Evolutionary conservation across 441 rosid genomes (phyloP).

Genomic region (Euphorbia corollata): DNA sequence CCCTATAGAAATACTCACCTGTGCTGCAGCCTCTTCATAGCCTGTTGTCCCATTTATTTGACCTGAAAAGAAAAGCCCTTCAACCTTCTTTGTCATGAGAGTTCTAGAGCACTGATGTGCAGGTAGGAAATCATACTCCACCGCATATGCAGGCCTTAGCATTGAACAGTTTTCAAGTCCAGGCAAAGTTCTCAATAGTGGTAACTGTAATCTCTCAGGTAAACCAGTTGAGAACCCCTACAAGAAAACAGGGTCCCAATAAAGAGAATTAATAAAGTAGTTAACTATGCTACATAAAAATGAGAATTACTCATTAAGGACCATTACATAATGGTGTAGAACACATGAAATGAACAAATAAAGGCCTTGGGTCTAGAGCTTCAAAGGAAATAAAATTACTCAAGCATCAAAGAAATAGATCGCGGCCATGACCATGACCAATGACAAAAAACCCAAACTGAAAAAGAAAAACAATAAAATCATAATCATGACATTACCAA

Average conservation of each 20-base stretch:
- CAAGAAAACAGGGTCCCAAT: constrained; percentile 14
- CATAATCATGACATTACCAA: neutral
- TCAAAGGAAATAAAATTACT: neutral
- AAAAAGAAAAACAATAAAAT: neutral
- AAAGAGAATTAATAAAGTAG: neutral
- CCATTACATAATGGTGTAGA: neutral
- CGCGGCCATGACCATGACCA: neutral
- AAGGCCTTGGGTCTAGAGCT: neutral
- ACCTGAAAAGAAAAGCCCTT: constrained; percentile 97
- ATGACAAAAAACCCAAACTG: too few species aligned
- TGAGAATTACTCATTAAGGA: neutral
- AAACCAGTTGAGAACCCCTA: constrained; percentile 98
- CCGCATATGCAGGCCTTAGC: constrained; percentile 99
- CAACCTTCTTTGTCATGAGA: constrained; percentile 87
- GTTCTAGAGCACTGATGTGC: constrained; percentile 92
- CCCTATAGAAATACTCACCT: constrained; percentile 40
- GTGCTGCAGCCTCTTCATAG: constrained; percentile 99
- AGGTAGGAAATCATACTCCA: constrained; percentile 94
- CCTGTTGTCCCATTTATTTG: constrained; percentile 99
- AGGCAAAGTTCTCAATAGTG: constrained; percentile 88
- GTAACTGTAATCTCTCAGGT: constrained; percentile 87
- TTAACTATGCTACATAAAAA: neutral
- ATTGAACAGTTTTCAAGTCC: constrained; percentile 93
- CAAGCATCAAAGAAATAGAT: neutral
- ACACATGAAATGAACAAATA: neutral